These are phyloP conservation scores for Allantophomopsis cytisporea DNA, from an alignment of 2,329 filamentous ascomycete species.

Conservation along the genomic window DNA sequence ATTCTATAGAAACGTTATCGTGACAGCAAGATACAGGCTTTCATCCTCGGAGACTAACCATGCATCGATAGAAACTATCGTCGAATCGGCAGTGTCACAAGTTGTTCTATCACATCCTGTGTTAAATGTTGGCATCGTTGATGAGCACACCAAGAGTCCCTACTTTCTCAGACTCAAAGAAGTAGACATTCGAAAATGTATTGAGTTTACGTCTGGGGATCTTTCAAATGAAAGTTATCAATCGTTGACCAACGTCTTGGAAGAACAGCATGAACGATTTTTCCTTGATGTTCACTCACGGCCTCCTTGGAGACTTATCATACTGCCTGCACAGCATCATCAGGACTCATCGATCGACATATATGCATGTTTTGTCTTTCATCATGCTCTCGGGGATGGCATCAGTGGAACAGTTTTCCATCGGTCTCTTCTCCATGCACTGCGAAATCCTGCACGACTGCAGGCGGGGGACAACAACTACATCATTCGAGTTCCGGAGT, in stretches of 20 bases:
- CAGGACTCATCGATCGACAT: slow-evolving; percentile 3
- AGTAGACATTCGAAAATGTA: too few species aligned
- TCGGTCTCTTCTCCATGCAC: slow-evolving; percentile 25
- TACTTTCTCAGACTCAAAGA: slow-evolving; percentile 27
- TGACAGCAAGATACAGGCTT: slow-evolving; percentile 28
- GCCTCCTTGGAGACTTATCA: slow-evolving; percentile 33
- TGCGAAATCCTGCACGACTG: slow-evolving; percentile 17
- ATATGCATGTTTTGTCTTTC: slow-evolving; percentile 29
- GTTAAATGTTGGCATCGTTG: slow-evolving; percentile 32
- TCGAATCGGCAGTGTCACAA: slow-evolving; percentile 24
- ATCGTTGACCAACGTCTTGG: slow-evolving; percentile 6
- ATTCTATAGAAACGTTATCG: slow-evolving; percentile 23
- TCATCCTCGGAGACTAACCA: slow-evolving; percentile 4
- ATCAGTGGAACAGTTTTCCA: slow-evolving; percentile 34
- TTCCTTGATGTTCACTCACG: slow-evolving; percentile 25
- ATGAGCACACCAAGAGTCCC: slow-evolving; percentile 27
- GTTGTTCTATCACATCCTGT: slow-evolving; percentile 29
- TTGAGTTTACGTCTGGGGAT: too few species aligned
- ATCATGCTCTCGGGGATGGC: slow-evolving; percentile 40
- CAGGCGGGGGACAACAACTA: slow-evolving; percentile 9
- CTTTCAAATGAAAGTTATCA: too few species aligned
- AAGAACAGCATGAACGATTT: slow-evolving; percentile 23
- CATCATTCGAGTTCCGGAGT: slow-evolving; percentile 18
- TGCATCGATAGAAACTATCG: slow-evolving; percentile 6
- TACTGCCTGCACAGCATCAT: slow-evolving; percentile 15